A percentile compares a stretch with the other conserved stretches of the same genome.
Evolutionary conservation across 305 asterid species (phyloP).

Genomic region (Fraxinus velutina): DNA sequence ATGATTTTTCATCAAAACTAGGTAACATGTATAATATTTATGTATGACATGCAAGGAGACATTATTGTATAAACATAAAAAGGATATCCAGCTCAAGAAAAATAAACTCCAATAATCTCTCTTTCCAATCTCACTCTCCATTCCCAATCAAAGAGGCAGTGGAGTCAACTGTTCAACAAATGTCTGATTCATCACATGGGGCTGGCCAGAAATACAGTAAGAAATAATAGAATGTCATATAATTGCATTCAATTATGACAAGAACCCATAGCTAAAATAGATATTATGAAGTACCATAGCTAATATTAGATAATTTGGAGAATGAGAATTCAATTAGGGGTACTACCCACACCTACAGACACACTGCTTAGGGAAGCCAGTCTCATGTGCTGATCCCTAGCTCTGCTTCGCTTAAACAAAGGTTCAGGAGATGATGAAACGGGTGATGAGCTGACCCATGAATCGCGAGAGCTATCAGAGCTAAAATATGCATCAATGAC

Average conservation of each 20-base stretch:
- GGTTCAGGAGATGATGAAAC: constrained; percentile 49
- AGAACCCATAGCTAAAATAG: constrained; percentile 37
- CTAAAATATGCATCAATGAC: constrained; percentile 44
- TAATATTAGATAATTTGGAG: constrained; percentile 36
- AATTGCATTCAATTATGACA: constrained; percentile 37
- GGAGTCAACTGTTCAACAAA: constrained; percentile 37
- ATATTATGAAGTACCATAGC: constrained; percentile 46
- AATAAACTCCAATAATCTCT: constrained; percentile 29
- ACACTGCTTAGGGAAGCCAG: constrained; percentile 38
- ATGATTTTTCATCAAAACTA: constrained; percentile 34
- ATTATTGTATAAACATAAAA: constrained; percentile 21
- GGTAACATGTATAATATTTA: constrained; percentile 17
- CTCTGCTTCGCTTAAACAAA: constrained; percentile 58
- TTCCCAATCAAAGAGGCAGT: constrained; percentile 46
- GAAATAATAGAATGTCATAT: constrained; percentile 36
- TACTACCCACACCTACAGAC: constrained; percentile 39
- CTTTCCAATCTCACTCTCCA: constrained; percentile 43
- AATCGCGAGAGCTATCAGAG: constrained; percentile 43
- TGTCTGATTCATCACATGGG: constrained; percentile 42
- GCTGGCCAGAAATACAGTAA: constrained; percentile 40
- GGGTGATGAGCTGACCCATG: constrained; percentile 32
- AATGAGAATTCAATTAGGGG: constrained; percentile 37
- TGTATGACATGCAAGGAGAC: constrained; percentile 17
- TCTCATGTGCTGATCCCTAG: constrained; percentile 53
- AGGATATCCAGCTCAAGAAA: constrained; percentile 28